phyloP scores from a whole-genome alignment of 1,139 yeast species.

The Blastobotrys persicus region DNA sequence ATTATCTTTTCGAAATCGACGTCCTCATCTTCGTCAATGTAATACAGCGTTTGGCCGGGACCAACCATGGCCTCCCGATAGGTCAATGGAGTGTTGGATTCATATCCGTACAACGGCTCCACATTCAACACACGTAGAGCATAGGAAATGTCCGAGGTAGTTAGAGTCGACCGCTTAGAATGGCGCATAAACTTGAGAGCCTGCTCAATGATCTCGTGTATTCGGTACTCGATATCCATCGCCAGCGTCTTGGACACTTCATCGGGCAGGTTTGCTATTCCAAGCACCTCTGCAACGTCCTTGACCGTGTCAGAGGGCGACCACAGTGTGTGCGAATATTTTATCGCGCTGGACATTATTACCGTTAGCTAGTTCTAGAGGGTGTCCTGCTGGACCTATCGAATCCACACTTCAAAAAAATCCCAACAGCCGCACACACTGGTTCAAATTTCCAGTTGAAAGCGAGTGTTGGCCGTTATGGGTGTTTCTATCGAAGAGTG shows the following conservation, averaged over 20 bases:
- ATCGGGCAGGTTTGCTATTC: slow-evolving; percentile 73
- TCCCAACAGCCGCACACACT: not conserved
- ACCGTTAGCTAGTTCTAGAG: not conserved
- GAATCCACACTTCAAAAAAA: too few species aligned
- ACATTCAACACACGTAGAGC: slow-evolving; percentile 84
- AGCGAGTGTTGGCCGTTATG: too few species aligned
- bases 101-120: slow-evolving; percentile 56
- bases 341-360: slow-evolving; percentile 34
- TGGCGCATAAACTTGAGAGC: slow-evolving; percentile 96
- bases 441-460: not conserved
- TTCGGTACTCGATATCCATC: slow-evolving; percentile 97
- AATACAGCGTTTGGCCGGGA: slow-evolving; percentile 92
- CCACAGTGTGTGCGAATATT: slow-evolving; percentile 89
- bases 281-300: slow-evolving; percentile 92
- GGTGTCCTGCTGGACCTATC: not conserved
- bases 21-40: slow-evolving; percentile 84
- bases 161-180: slow-evolving; percentile 76
- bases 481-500: too few species aligned
- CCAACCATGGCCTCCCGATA: slow-evolving; percentile 85
- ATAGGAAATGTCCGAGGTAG: slow-evolving; percentile 76
- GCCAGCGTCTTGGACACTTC: slow-evolving; percentile 94
- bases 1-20: slow-evolving; percentile 91
- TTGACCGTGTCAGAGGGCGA: slow-evolving; percentile 96
- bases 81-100: slow-evolving; percentile 51
- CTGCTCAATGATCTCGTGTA: slow-evolving; percentile 91